Conservation (phyloP, 176 grass and related monocot genomes). For the Carex parvula region DNA sequence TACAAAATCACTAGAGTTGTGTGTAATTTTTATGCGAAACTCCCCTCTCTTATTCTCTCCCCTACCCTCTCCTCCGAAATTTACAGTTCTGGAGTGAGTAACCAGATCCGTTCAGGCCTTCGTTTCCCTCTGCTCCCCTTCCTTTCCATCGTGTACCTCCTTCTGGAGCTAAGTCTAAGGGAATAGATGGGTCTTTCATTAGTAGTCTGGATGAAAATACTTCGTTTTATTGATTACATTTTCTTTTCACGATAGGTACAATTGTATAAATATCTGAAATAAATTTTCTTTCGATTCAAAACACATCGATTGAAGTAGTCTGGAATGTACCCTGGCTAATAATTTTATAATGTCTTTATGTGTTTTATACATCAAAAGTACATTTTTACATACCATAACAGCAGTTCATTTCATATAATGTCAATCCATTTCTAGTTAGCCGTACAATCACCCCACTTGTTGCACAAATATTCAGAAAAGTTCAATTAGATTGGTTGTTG, state of each 20-base stretch:
- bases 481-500: not conserved
- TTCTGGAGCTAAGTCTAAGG: not conserved
- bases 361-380: not conserved
- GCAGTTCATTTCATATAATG: not conserved
- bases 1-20: too few relatives aligned
- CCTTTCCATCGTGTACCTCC: too few relatives aligned
- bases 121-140: too few relatives aligned
- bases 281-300: not conserved
- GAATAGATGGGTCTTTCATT: not conserved
- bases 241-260: not conserved
- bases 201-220: not conserved
- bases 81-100: too few relatives aligned
- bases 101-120: too few relatives aligned
- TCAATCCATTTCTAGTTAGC: not conserved
- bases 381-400: not conserved
- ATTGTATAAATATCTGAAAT: not conserved
- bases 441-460: not conserved
- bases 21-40: too few relatives aligned
- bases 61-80: too few relatives aligned
- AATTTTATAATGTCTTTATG: not conserved
- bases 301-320: not conserved
- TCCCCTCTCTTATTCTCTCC: too few relatives aligned
- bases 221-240: not conserved
- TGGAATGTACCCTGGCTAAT: not conserved
- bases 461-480: not conserved